Evolutionary conservation across 805 yeast species (phyloP).

Genomic region (Saccharomycodes ludwigii): DNA sequence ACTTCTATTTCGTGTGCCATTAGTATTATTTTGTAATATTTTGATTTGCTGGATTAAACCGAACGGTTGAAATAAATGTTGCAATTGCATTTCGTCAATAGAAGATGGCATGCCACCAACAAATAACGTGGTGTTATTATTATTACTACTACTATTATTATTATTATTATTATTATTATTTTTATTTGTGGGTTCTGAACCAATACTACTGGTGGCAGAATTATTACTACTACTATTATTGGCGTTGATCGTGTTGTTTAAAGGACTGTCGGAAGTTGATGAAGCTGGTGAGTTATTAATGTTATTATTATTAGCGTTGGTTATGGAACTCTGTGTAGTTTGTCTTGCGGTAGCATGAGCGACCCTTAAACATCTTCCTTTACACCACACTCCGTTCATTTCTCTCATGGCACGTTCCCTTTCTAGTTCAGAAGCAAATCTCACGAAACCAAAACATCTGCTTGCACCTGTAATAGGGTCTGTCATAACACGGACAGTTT

Average conservation of each 20-base stretch:
- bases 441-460: slow-evolving; percentile 70
- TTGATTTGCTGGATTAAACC: slow-evolving; percentile 60
- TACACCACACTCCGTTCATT: slow-evolving; percentile 74
- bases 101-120: slow-evolving; percentile 65
- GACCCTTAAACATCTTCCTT: slow-evolving; percentile 64
- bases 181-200: slow-evolving; percentile 1
- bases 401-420: slow-evolving; percentile 55
- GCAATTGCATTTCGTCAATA: slow-evolving; percentile 48
- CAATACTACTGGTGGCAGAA: slow-evolving; percentile 4
- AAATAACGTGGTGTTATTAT: slow-evolving; percentile 56
- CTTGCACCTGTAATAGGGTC: slow-evolving; percentile 71
- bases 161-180: slow-evolving; percentile 5
- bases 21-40: slow-evolving; percentile 70
- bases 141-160: slow-evolving; percentile 2
- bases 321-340: slow-evolving; percentile 16
- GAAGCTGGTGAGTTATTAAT: slow-evolving; percentile 10
- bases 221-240: slow-evolving; percentile 4
- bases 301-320: slow-evolving; percentile 16
- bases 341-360: slow-evolving; percentile 71
- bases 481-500: slow-evolving; percentile 77
- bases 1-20: too few species aligned
- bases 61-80: slow-evolving; percentile 55
- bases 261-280: too few species aligned
- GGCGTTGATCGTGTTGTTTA: slow-evolving; percentile 1
- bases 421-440: slow-evolving; percentile 61